Evolutionary conservation across 208 protist genomes (phyloP), one percentile per base, ranked within the genome.

Genomic region (Leishmania lainsoni): DNA sequence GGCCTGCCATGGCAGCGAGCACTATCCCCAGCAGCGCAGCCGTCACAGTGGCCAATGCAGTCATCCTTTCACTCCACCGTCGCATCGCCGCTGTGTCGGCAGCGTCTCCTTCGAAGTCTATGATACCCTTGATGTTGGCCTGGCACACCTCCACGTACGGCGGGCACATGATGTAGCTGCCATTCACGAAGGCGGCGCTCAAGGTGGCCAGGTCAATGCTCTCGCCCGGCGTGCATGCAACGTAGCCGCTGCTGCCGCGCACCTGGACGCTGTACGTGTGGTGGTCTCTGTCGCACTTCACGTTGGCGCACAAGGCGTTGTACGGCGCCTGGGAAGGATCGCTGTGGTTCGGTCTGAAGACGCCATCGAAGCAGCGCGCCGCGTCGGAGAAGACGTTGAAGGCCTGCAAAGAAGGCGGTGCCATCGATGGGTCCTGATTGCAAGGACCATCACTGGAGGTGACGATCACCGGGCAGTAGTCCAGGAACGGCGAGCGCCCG

Each of bases 311-410:
- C 63, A 65, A 26, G 59, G 12, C 59, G 26, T 5, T 20, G 29
- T 69, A 69, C 5, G 3, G 0, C 0, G 5, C n/a, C n/a, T n/a
- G 4, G 32, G 22, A 5, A 10, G 4, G 9, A 14, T 5, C 5
- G 17, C 17, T 72, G 68, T 26, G 5, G 42, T 49, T 72, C 68
- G 68, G 68, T 42, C 0, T 1, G 2, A 72, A 72, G 14, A 5
- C 9, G 1, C 68, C 68, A 51, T 72, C 68, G 8, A 72, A 51
- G 68, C 68, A 72, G 68, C 68, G 68, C 16, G 68, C 32, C 42
- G 68, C 32, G 10, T 72, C 68, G 14, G 68, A 72, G 39, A 72
- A 72, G 16, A 72, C 68, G 68, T 49, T 72, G 68, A 72, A 72
- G 8, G 0, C 16, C 35, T 12, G 1, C 0, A n/a, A 51, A 20